A percentile compares a stretch with the other conserved stretches of the same genome.
Evolutionary conservation across 495 filamentous ascomycete genomes (phyloP).

Genomic region (Aspergillus haitiensis): DNA sequence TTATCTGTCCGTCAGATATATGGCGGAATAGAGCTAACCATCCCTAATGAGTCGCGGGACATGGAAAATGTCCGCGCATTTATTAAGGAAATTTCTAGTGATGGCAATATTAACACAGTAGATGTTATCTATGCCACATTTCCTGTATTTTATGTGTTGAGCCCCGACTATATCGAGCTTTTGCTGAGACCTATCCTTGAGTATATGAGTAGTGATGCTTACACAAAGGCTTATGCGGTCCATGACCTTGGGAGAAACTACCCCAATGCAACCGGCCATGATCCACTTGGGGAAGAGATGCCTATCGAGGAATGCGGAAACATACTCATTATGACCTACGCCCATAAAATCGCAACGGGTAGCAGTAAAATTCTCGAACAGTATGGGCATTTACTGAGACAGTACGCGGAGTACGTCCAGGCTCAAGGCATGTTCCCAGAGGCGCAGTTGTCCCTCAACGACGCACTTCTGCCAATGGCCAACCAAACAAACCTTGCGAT

Average conservation of each 20-base stretch:
- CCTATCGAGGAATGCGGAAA: slow-evolving; percentile 42
- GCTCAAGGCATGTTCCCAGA: slow-evolving; percentile 43
- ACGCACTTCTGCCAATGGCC: slow-evolving; percentile 43
- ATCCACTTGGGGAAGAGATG: slow-evolving; percentile 34
- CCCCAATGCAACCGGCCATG: slow-evolving; percentile 47
- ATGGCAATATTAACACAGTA: slow-evolving; percentile 52
- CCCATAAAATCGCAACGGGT: slow-evolving; percentile 38
- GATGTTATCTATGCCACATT: slow-evolving; percentile 47
- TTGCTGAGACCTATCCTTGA: slow-evolving; percentile 44
- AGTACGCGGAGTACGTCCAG: slow-evolving; percentile 50
- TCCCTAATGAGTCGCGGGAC: slow-evolving; percentile 40
- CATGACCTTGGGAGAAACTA: slow-evolving; percentile 42
- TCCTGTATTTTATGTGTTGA: slow-evolving; percentile 43
- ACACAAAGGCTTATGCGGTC: slow-evolving; percentile 35
- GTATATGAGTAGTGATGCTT: slow-evolving; percentile 37
- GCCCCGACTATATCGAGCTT: slow-evolving; percentile 42
- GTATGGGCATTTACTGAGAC: slow-evolving; percentile 34
- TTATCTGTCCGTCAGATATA: slow-evolving; percentile 44
- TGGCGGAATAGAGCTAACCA: slow-evolving; percentile 44
- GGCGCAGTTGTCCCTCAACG: slow-evolving; percentile 50
- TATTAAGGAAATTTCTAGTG: slow-evolving; percentile 50
- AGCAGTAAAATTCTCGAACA: slow-evolving; percentile 30
- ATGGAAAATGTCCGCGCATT: slow-evolving; percentile 42
- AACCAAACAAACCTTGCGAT: slow-evolving; percentile 56
- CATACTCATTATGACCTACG: slow-evolving; percentile 41